Evolutionary conservation across 2,329 filamentous ascomycete genomes (phyloP).

Genomic region (Paracorniculantispora psalliotae): DNA sequence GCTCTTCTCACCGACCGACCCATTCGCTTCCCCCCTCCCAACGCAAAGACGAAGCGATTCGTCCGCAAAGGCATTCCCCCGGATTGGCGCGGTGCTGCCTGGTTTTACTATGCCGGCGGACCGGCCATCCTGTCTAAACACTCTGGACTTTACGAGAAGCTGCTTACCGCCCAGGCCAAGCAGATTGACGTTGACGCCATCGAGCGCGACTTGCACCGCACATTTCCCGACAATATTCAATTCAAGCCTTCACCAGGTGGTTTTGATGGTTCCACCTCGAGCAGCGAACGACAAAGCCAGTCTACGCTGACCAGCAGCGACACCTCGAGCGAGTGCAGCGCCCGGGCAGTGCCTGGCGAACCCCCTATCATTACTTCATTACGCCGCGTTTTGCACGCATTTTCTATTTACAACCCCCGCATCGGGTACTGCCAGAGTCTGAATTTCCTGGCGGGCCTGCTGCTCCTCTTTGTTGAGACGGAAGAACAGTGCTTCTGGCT

Average conservation of each 20-base stretch:
- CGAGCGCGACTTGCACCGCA: slow-evolving; percentile 87
- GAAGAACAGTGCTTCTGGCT: slow-evolving; percentile 93
- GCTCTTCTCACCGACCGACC: slow-evolving; percentile 68
- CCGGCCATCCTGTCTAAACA: slow-evolving; percentile 73
- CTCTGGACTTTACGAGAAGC: slow-evolving; percentile 67
- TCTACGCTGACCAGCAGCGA: slow-evolving; percentile 32
- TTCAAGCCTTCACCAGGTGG: slow-evolving; percentile 63
- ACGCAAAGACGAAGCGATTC: slow-evolving; percentile 81
- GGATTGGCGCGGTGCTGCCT: slow-evolving; percentile 89
- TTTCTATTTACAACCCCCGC: slow-evolving; percentile 82
- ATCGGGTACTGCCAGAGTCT: slow-evolving; percentile 96
- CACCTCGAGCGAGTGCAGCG: slow-evolving; percentile 26
- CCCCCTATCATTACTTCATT: slow-evolving; percentile 76
- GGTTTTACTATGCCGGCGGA: slow-evolving; percentile 94
- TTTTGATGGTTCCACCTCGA: slow-evolving; percentile 24
- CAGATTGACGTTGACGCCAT: slow-evolving; percentile 80
- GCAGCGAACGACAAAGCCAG: slow-evolving; percentile 30
- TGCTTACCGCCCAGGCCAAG: slow-evolving; percentile 61
- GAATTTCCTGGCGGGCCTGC: slow-evolving; percentile 86
- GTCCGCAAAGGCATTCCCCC: slow-evolving; percentile 90
- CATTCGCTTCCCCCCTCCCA: slow-evolving; percentile 72
- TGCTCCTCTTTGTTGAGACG: slow-evolving; percentile 80
- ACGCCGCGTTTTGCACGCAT: slow-evolving; percentile 80
- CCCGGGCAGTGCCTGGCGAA: slow-evolving; percentile 46
- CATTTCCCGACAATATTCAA: slow-evolving; percentile 87